Percentiles rank a stretch among this genome's conserved stretches.
Conservation (phyloP, 306 rosid species). For the Pyrus betulifolia region DNA sequence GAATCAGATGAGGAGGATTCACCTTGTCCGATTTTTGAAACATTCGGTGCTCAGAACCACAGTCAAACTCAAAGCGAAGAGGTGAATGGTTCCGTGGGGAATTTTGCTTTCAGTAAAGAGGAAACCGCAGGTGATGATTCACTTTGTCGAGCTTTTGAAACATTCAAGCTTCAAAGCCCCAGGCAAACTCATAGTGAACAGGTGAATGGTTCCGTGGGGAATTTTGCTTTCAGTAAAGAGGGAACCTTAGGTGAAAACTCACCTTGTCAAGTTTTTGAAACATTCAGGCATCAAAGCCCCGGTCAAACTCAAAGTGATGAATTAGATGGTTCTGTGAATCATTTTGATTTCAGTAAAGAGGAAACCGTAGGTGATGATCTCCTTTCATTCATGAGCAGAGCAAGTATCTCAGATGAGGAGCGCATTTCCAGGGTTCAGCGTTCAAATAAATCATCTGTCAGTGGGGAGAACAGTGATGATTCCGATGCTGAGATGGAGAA, state of each 20-base stretch:
- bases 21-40: conserved; percentile 22
- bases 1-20: conserved; percentile 47
- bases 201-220: conserved; percentile 10
- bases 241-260: conserved; percentile 27
- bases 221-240: conserved; percentile 6
- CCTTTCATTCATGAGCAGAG: conserved; percentile 3
- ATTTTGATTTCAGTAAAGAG: conserved; percentile 8
- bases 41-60: conserved; percentile 3
- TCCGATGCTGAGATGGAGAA: conserved; percentile 57
- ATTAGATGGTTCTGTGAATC: conserved; percentile 5
- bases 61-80: conserved; percentile 12
- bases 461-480: conserved; percentile 39
- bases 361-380: conserved; percentile 13
- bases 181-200: conserved; percentile 9
- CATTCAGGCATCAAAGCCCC: conserved; percentile 3
- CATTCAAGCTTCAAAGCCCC: conserved; percentile 3
- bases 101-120: conserved; percentile 8
- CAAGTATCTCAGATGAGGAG: conserved; percentile 15
- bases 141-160: conserved; percentile 21
- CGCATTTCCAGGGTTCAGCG: conserved; percentile 18
- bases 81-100: conserved; percentile 8
- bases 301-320: conserved; percentile 10
- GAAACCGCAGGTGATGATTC: conserved; percentile 15
- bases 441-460: conserved; percentile 16
- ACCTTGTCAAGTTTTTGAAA: conserved; percentile 23